Evolutionary conservation across 257 asterid species (phyloP).

Genomic region (Thymus quinquecostatus): DNA sequence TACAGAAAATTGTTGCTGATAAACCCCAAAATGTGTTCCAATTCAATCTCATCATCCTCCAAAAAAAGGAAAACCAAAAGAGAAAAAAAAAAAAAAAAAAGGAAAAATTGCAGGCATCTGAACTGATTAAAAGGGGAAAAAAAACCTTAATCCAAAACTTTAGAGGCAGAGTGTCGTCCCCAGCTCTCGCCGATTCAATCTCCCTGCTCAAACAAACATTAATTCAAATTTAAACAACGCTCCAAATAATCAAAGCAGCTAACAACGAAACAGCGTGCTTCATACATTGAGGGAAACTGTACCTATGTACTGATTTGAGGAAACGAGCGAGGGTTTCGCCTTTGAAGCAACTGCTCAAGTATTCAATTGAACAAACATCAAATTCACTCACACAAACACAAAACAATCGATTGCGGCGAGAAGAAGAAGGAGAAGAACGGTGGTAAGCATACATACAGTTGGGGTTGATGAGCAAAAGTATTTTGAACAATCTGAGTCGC

Average conservation of each 20-base stretch:
- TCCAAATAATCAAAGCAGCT: not conserved
- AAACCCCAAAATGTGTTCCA: constrained; percentile 13
- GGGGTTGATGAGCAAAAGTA: constrained; percentile 29
- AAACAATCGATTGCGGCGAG: not conserved
- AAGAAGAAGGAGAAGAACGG: not conserved
- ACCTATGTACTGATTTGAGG: constrained; percentile 60
- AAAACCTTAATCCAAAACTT: constrained; percentile 81
- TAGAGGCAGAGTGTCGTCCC: constrained; percentile 50
- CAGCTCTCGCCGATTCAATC: constrained; percentile 55
- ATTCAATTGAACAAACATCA: constrained; percentile 25
- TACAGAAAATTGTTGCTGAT: constrained; percentile 77
- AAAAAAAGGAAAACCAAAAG: not conserved
- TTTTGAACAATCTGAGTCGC: constrained; percentile 17
- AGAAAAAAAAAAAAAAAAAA: constrained; percentile 3
- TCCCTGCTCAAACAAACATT: constrained; percentile 51
- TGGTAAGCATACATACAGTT: constrained; percentile 27
- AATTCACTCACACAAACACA: not conserved
- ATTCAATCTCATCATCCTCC: not conserved
- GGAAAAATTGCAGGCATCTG: not conserved
- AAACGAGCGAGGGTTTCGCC: constrained; percentile 61
- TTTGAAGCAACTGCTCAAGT: constrained; percentile 59
- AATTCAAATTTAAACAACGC: not conserved
- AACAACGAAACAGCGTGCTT: not conserved
- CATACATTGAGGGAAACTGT: not conserved
- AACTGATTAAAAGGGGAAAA: not conserved